phyloP scores from a whole-genome alignment of 148 eudicot species.

The Rhododendron simsii region DNA sequence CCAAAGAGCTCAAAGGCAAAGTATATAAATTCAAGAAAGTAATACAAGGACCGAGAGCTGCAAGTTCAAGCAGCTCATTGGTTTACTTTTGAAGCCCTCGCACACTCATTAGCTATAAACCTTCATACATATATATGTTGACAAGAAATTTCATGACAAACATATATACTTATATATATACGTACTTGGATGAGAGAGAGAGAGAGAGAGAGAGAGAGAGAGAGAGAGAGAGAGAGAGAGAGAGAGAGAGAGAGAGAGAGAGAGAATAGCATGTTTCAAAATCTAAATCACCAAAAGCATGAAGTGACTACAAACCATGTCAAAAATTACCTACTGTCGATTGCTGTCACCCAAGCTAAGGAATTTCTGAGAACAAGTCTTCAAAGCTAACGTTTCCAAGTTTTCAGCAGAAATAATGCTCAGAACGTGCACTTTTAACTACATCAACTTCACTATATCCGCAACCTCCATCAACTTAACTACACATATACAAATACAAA shows the following conservation, averaged over 20 bases:
- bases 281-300: neutral
- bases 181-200: too few species aligned
- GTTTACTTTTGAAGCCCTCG: neutral
- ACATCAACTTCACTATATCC: neutral
- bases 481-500: neutral
- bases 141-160: too few species aligned
- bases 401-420: slow-evolving; percentile 2
- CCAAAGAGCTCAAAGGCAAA: neutral
- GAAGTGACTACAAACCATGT: neutral
- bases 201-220: neutral
- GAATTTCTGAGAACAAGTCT: neutral
- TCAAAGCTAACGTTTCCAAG: neutral
- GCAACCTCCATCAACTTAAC: neutral
- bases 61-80: neutral
- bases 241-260: neutral
- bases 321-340: neutral
- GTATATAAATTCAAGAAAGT: neutral
- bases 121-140: too few species aligned
- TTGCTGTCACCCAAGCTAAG: neutral
- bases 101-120: neutral
- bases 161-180: neutral
- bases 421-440: neutral
- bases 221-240: neutral
- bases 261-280: neutral
- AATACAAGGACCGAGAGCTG: neutral